Evolutionary conservation across 2,329 filamentous ascomycete genomes (phyloP), one percentile per base, ranked within the genome.

Genomic region (Onygena corvina): DNA sequence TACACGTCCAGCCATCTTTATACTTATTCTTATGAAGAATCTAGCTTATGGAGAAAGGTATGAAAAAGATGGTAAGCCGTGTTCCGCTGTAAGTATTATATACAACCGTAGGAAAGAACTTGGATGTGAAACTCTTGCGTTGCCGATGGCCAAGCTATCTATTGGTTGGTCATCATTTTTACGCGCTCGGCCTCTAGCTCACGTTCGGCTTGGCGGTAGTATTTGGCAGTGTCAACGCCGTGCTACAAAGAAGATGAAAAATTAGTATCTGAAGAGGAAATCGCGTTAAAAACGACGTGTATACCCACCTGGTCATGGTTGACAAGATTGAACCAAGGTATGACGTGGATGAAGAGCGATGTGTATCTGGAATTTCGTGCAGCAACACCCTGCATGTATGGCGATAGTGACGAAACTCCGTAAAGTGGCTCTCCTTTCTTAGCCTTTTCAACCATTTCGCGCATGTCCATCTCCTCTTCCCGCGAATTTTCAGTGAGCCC

Each of bases 271-370:
- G 25, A 20, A 46, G 8, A 16, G 11, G 27, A 9, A 3, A 8
- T 7, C n/a, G 12, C 18, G 35, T 47, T 29, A 44, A n/a, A 6
- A 14, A 7, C n/a, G 18, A 49, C 30, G 8, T 16, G 9, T 9
- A 18, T 59, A 23, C 68, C 58, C 61, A 76, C 75, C 65, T 80
- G 78, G 64, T 79, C 82, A 71, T 98, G 92, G 71, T 98, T 96
- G 63, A 94, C 90, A 71, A 98, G 84, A 75, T 98, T 98, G 72
- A 94, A 90, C 92, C 89, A 96, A 33, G 90, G 89, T 50, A 98
- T 72, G 49, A 90, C 79, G 63, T 88, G 84, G 57, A 86, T 72
- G 68, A 90, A 92, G 27, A 92, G 74, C 34, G 84, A 84, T 31
- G 86, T 83, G 74, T 94, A 96, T 64, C 92, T 78, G 62, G 88